These are phyloP conservation scores for Marasmius tenuissimus DNA, from an alignment of 1,284 basidiomycete species.

Conservation along the genomic window DNA sequence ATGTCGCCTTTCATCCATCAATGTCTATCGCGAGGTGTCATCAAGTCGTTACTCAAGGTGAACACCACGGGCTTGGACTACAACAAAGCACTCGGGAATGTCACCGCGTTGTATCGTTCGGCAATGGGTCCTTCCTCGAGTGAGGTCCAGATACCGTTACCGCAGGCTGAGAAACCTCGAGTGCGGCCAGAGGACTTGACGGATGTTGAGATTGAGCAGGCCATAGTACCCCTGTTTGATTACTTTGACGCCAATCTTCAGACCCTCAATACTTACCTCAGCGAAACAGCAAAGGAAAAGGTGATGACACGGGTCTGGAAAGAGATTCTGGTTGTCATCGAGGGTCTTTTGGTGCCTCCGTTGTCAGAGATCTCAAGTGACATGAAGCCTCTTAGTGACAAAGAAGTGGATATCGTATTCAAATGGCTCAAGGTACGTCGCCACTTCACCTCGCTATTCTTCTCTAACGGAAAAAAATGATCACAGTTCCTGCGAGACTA, in stretches of 20 bases:
- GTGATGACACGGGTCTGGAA: slow-evolving; percentile 97
- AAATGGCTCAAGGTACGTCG: slow-evolving; percentile 88
- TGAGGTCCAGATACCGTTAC: slow-evolving; percentile 80
- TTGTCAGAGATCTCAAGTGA: slow-evolving; percentile 87
- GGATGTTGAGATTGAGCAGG: slow-evolving; percentile 94
- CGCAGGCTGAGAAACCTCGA: slow-evolving; percentile 67
- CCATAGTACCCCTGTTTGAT: slow-evolving; percentile 91
- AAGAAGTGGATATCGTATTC: slow-evolving; percentile 97
- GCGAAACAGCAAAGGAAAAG: slow-evolving; percentile 84
- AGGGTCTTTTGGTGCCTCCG: slow-evolving; percentile 89
- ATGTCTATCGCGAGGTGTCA: slow-evolving; percentile 77
- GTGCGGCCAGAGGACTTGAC: slow-evolving; percentile 74
- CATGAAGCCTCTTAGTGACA: slow-evolving; percentile 89
- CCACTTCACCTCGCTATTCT: neutral
- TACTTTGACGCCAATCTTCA: slow-evolving; percentile 96
- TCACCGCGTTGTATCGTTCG: slow-evolving; percentile 80
- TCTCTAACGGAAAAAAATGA: slow-evolving; percentile 8
- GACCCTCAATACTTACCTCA: slow-evolving; percentile 87
- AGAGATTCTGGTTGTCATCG: slow-evolving; percentile 88
- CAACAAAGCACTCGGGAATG: slow-evolving; percentile 79
- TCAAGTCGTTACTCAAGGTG: slow-evolving; percentile 77
- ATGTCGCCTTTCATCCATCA: slow-evolving; percentile 95
- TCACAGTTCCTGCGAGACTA: slow-evolving; percentile 88
- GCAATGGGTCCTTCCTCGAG: slow-evolving; percentile 62
- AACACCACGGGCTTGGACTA: slow-evolving; percentile 71